phyloP scores from a whole-genome alignment of 305 asterid species.

The Caryopteris hybrid region DNA sequence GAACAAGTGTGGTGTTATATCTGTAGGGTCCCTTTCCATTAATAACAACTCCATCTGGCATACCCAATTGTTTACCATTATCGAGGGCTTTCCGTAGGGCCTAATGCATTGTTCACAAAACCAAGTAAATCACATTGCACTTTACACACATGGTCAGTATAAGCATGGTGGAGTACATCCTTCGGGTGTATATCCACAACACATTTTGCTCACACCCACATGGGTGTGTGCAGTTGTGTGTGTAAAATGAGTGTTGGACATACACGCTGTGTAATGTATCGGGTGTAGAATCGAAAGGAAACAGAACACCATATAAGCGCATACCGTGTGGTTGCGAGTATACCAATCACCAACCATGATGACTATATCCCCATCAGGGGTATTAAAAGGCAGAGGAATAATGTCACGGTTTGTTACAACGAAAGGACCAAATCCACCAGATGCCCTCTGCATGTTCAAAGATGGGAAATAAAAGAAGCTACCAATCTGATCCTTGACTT shows the following conservation, averaged over 20 bases:
- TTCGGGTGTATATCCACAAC: too few relatives aligned
- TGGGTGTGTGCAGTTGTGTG: too few relatives aligned
- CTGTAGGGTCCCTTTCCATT: constrained; percentile 95
- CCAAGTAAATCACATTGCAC: too few relatives aligned
- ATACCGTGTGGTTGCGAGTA: constrained; percentile 65
- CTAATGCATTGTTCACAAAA: constrained; percentile 32
- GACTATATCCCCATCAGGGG: constrained; percentile 78
- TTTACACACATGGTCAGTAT: too few relatives aligned
- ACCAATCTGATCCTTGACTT: constrained; percentile 96
- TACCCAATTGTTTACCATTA: constrained; percentile 63
- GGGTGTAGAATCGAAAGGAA: too few relatives aligned
- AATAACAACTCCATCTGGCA: constrained; percentile 97
- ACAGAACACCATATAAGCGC: too few relatives aligned
- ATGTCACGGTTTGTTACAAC: constrained; percentile 58
- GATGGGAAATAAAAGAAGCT: constrained; percentile 88
- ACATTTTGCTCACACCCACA: too few relatives aligned
- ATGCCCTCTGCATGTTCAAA: constrained; percentile 76
- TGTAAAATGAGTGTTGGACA: too few relatives aligned
- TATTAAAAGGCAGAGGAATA: constrained; percentile 63
- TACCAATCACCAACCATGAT: constrained; percentile 95
- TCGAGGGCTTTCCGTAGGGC: constrained; percentile 63
- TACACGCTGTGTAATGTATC: too few relatives aligned
- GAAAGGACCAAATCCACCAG: constrained; percentile 88
- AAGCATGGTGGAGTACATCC: too few relatives aligned
- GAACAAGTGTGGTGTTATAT: constrained; percentile 75